Evolutionary conservation across 1,284 basidiomycete species (phyloP), one percentile per base, ranked within the genome.

Genomic region (Sparassis latifolia): DNA sequence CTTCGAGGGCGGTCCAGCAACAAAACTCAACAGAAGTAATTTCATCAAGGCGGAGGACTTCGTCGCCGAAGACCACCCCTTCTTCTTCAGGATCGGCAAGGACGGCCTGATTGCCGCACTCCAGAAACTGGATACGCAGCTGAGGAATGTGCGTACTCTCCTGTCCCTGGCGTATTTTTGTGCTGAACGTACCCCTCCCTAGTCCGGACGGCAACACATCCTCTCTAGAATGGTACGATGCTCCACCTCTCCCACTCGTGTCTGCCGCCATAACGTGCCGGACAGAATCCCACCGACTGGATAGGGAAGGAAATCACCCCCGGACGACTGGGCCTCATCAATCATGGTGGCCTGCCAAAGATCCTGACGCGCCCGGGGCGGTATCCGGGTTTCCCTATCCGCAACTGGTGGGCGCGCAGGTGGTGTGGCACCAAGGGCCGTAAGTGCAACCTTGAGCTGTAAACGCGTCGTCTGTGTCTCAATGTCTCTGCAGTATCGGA

Each of bases 331-430:
- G 86, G 86, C 5, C 67, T 89, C 27, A 80, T 89, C 54, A 87
- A 83, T 61, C 86, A 89, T 62, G 87, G 87, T 70, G 88, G 86
- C 47, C 72, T 80, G 42, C 88, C 87, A 10, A 88, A 87, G 66
- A 61, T 90, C 41, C 63, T 90, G 42, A 82, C 77, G 2, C 74
- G 72, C 48, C 81, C 88, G 2, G 88, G 88, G 33, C 80, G 85
- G 10, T 90, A 90, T 59, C 86, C 88, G 7, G 73, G 78, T 0
- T 82, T 82, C 63, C 86, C 86, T n/a, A 70, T 88, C 44, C 74
- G 84, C 9, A 89, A 89, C 56, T 89, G 88, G 87, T 90, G 86
- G 84, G 86, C 86, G 4, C 73, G 87, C 10, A 65, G 69, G 12
- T 90, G 79, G 78, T 60, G 65, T 52, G 87, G 86, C 30, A 83